These are phyloP conservation scores for Fusarium chuoi DNA, from an alignment of 2,329 filamentous ascomycete genomes.

Conservation along the genomic window DNA sequence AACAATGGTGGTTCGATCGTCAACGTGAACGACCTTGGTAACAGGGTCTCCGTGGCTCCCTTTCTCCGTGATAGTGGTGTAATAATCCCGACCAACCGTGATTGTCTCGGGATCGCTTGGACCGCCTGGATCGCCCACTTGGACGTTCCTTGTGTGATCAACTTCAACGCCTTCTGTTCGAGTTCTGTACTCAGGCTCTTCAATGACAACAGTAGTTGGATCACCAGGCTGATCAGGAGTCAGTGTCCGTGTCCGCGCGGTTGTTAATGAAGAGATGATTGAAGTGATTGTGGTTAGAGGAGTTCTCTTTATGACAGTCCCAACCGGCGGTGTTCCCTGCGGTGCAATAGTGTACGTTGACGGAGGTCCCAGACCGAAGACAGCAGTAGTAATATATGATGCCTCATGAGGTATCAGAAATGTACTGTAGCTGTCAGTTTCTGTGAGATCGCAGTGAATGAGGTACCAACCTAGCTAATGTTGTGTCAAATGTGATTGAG, in stretches of 20 bases:
- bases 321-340: slow-evolving; percentile 3
- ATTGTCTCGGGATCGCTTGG: not conserved
- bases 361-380: not conserved
- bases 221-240: not conserved
- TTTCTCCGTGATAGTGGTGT: not conserved
- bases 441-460: accelerated
- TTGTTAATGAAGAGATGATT: not conserved
- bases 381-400: not conserved
- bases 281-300: not conserved
- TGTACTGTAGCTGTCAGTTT: not conserved
- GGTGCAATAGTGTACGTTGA: not conserved
- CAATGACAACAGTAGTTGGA: slow-evolving; percentile 1
- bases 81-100: not conserved
- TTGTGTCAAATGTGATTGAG: slow-evolving; percentile 7
- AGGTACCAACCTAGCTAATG: not conserved
- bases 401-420: not conserved
- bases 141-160: not conserved
- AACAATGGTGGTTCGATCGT: not conserved
- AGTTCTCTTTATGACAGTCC: not conserved
- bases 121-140: not conserved
- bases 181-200: not conserved
- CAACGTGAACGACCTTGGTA: not conserved
- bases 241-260: not conserved
- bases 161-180: not conserved
- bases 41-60: not conserved